These are phyloP conservation scores for Lipomyces yamanashiensis DNA, from an alignment of 805 yeast genomes.

Conservation along the genomic window DNA sequence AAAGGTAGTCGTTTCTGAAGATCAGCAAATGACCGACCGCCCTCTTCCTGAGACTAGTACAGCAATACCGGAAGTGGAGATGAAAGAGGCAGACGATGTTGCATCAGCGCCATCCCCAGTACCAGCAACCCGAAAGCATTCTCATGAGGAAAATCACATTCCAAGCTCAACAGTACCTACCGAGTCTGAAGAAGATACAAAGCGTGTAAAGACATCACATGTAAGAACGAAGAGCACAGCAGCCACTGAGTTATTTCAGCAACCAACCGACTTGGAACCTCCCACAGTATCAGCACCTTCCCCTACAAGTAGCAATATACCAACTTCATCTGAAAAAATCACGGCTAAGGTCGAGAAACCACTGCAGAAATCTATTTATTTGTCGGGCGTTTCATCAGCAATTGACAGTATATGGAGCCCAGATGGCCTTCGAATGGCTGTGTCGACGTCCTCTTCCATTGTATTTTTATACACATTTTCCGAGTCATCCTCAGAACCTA, in stretches of 20 bases:
- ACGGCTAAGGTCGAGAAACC: background rate
- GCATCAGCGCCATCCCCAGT: background rate
- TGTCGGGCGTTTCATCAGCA: conserved; percentile 12
- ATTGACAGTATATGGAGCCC: conserved; percentile 25
- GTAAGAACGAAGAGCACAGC: conserved; percentile 12
- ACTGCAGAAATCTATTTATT: background rate
- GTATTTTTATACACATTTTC: conserved; percentile 13
- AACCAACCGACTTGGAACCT: background rate
- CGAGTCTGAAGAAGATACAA: conserved; percentile 8
- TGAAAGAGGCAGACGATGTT: background rate
- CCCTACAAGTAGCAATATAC: too few species aligned
- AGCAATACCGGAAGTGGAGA: background rate
- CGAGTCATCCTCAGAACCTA: background rate
- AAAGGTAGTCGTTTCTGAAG: background rate
- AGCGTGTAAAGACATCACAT: conserved; percentile 23
- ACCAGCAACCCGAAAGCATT: background rate
- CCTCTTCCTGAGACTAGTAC: background rate
- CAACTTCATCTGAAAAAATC: background rate
- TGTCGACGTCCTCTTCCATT: conserved; percentile 19
- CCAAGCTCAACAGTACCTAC: background rate
- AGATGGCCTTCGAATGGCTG: conserved; percentile 17
- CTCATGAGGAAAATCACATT: background rate
- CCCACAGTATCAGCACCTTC: background rate
- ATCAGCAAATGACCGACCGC: conserved; percentile 5
- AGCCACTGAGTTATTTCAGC: background rate